Evolutionary conservation across 306 rosid genomes (phyloP), one percentile per base, ranked within the genome.

Genomic region (Trichosanthes truncata): DNA sequence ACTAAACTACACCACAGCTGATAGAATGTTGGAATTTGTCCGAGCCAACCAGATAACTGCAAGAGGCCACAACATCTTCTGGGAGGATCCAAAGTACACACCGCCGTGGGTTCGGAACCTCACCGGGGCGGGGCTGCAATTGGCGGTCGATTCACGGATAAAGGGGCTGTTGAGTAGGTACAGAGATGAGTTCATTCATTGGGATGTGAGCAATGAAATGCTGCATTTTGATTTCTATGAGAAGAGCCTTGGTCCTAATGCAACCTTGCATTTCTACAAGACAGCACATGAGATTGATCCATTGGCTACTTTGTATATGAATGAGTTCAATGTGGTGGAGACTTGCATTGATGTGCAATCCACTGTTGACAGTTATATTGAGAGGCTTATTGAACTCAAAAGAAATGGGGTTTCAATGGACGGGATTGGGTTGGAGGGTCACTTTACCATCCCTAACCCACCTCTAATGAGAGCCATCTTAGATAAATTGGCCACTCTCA

Each of bases 181-280:
- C 86, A 92, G 25, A 76, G 92, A 87, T 33, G 96, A 94, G 66
- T 91, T 95, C 87, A 60, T 92, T 51, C 98, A 92, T 65, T 95
- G 97, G 97, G 98, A 95, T 83, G 90, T 95, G 12, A 95, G 93
- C 90, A 92, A 95, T 59, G 98, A 95, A 83, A 91, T 92, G 98
- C 97, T 92, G 80, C 98, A 94, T 80, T 94, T 91, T 49, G 93
- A 94, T 83, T 94, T 94, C 89, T 94, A 94, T 41, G 98, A 92
- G 83, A 65, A 91, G 69, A 67, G 83, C 46, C 97, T 95, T 41
- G 95, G 97, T 40, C 87, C 87, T 25, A 63, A 90, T 66, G 97
- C 98, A 74, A 82, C 97, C 1, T 76, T 87, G 57, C 84, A 86
- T 60, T 89, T 95, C 81, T 92, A 86, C 56, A 76, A 91, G 84